Base-by-base conservation (phyloP, 768 basidiomycete species). In the Chalciporus chontae region DNA sequence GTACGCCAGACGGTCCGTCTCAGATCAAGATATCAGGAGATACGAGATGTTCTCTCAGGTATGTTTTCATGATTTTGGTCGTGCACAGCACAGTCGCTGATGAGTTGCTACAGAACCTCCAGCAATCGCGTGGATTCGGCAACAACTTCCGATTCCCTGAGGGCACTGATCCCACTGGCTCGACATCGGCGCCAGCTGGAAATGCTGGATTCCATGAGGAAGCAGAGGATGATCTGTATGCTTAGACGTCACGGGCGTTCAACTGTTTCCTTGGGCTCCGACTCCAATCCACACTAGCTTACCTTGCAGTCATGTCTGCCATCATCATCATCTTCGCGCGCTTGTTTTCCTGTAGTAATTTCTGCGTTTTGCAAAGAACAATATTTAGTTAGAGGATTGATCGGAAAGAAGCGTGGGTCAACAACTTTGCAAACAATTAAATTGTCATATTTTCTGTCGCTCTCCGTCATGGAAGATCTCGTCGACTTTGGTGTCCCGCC, bases 141-240 rank as follows among this genome's bases (percentile, higher is more conserved):
- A 87, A 86, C 73, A 87, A 83, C 69, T 99, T 99, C 85, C 94
- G 91, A 78, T 99, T 99, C 93, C 96, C 96, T 26, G 94, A 94
- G 60, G 78, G 81, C 45, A 72, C 64, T 48, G 67, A 63, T 14
- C 60, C 71, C 34, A 58, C 64, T 41, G 62, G 61, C 18, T 69
- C 69, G 23, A 57, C 72, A 41, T 61, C 71, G 32, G 71, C 73
- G 10, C 71, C 76, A 8, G 68, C 77, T n/a, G 80, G 81, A 44
- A 92, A 93, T 52, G 72, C 85, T 31, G 87, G 83, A 19, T 93
- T 93, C 73, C 77, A 83, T 31, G 91, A 94, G 52, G 93, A 96
- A 56, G 73, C 83, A 8, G 94, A 95, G 61, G 94, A 96, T 56
- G 94, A 95, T 66, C 66, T 96, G 67, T 96, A 96, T 64, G 91